phyloP scores from a whole-genome alignment of 768 basidiomycete species.

The Lactarius evosmus region DNA sequence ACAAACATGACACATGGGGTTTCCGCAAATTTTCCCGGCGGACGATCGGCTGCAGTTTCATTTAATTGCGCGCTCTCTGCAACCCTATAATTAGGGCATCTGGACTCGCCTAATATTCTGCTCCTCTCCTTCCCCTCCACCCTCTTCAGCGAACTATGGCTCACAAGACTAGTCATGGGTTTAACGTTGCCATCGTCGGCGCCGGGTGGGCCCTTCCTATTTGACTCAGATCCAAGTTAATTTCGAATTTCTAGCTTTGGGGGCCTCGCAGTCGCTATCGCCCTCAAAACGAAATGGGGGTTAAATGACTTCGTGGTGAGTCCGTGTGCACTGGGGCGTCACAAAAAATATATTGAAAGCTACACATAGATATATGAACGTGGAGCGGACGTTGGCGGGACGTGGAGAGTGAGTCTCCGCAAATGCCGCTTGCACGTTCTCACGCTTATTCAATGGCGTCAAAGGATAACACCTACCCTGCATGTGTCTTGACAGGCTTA shows the following conservation, averaged over 20 bases:
- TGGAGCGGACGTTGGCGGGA: conserved; percentile 31
- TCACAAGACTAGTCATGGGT: not conserved
- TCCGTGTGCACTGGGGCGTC: not conserved
- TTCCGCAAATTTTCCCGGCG: not conserved
- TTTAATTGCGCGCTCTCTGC: not conserved
- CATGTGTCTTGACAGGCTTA: not conserved
- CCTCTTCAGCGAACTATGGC: not conserved
- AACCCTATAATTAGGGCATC: not conserved
- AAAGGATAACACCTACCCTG: conserved; percentile 31
- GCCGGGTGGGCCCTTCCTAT: conserved; percentile 25
- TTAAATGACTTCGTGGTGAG: conserved; percentile 35
- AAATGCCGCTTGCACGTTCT: not conserved
- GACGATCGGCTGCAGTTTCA: not conserved
- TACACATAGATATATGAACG: conserved; percentile 36
- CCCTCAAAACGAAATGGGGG: conserved; percentile 33
- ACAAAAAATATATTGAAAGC: not conserved
- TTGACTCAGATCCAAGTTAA: not conserved
- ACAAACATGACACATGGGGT: not conserved
- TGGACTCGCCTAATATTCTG: not conserved
- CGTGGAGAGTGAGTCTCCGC: conserved; percentile 29
- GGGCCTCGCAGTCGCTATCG: conserved; percentile 34
- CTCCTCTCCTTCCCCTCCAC: not conserved
- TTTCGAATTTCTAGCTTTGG: conserved; percentile 26
- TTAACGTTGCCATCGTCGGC: conserved; percentile 30
- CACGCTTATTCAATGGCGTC: not conserved